phyloP scores from a whole-genome alignment of 768 basidiomycete genomes.

The Austroboletus festivus region DNA sequence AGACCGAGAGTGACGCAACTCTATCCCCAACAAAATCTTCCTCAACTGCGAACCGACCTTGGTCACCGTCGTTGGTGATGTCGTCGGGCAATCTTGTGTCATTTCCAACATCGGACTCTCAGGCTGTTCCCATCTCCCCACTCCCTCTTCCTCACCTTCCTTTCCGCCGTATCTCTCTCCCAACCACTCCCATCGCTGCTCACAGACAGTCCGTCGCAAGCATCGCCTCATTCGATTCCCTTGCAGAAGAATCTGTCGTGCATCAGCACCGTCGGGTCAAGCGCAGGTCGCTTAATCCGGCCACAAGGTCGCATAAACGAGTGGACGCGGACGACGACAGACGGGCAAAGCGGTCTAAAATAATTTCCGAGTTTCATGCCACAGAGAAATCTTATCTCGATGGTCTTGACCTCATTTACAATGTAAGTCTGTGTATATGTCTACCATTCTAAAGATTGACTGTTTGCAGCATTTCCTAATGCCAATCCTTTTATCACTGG shows the following conservation, averaged over 20 bases:
- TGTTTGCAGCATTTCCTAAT: constrained; percentile 68
- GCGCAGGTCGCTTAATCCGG: constrained; percentile 34
- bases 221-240: constrained; percentile 70
- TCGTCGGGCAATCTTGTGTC: constrained; percentile 22
- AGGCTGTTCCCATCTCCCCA: constrained; percentile 20
- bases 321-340: constrained; percentile 46
- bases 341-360: constrained; percentile 57
- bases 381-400: constrained; percentile 80
- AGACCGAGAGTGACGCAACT: constrained; percentile 11
- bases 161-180: constrained; percentile 62
- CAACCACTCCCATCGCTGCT: constrained; percentile 41
- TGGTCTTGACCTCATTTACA: constrained; percentile 80
- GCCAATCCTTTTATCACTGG: constrained; percentile 74
- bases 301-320: constrained; percentile 22
- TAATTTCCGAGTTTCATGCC: constrained; percentile 77
- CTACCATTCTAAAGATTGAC: not conserved
- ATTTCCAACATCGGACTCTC: constrained; percentile 34
- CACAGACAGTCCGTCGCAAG: constrained; percentile 68
- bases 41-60: constrained; percentile 10
- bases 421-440: constrained; percentile 56
- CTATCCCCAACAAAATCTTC: not conserved
- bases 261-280: constrained; percentile 31
- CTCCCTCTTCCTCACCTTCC: constrained; percentile 50
- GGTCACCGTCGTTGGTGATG: constrained; percentile 19
- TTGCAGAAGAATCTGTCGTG: constrained; percentile 46